phyloP scores from a whole-genome alignment of 2,329 filamentous ascomycete genomes.

The Aspergillus puulaauensis region DNA sequence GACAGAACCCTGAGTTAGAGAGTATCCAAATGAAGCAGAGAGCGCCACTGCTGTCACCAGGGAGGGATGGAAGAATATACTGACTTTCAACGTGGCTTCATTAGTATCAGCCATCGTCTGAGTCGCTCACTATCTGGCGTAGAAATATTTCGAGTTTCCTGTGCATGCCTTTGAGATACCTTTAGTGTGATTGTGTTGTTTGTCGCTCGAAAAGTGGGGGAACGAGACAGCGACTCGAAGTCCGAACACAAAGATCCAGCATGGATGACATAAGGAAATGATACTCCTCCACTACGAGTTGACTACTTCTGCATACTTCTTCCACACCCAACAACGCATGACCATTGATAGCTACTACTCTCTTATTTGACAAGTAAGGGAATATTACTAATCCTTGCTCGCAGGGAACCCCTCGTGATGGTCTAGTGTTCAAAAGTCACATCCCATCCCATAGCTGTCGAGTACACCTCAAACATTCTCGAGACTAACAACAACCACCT shows the following conservation, averaged over 20 bases:
- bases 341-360: background rate
- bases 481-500: background rate
- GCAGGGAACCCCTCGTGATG: no score
- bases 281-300: background rate
- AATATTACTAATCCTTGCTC: no score
- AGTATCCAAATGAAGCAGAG: background rate
- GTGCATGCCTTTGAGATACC: slow-evolving; percentile 18
- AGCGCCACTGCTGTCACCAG: background rate
- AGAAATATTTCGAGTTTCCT: slow-evolving; percentile 11
- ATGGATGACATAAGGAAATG: slow-evolving; percentile 2
- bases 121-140: slow-evolving; percentile 18
- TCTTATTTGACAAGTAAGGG: background rate
- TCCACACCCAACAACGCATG: background rate
- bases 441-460: background rate
- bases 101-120: slow-evolving; percentile 25
- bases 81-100: slow-evolving; percentile 15
- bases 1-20: background rate
- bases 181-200: background rate
- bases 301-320: background rate
- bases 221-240: background rate
- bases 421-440: background rate
- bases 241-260: background rate
- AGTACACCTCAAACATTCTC: background rate
- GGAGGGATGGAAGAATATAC: slow-evolving; percentile 1
- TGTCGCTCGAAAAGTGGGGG: background rate